Evolutionary conservation across 2,329 filamentous ascomycete genomes (phyloP).

Genomic region (Aspergillus tanneri): DNA sequence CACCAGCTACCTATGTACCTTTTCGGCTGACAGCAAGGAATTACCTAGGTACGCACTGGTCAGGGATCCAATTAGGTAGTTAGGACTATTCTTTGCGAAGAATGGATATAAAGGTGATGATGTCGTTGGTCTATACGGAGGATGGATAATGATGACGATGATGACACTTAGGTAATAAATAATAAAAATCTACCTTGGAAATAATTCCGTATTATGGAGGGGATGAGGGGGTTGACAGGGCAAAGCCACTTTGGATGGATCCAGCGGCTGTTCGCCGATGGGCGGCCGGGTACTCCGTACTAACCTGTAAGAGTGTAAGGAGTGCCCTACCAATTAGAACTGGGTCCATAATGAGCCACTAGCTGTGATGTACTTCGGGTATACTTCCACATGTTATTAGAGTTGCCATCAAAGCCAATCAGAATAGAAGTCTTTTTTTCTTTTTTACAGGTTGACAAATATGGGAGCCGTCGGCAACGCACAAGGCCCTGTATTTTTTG

Average conservation of each 20-base stretch:
- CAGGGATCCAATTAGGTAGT: constrained; percentile 16
- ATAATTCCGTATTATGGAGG: no score
- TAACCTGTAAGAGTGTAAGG: no score
- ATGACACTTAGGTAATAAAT: neutral
- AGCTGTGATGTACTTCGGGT: constrained; percentile 11
- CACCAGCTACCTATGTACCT: no score
- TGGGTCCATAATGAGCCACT: constrained; percentile 4
- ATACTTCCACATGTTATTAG: constrained; percentile 9
- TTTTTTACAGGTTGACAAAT: neutral
- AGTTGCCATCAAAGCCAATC: constrained; percentile 7
- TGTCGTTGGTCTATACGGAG: no score
- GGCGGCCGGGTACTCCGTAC: no score
- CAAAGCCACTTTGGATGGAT: neutral
- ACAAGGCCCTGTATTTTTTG: no score
- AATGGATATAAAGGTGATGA: constrained; percentile 2
- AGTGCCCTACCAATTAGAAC: constrained; percentile 7
- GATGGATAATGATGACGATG: constrained; percentile 5
- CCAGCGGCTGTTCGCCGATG: constrained; percentile 1
- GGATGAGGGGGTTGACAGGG: neutral
- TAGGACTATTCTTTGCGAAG: constrained; percentile 7
- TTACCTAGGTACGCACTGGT: constrained; percentile 22
- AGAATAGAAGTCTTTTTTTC: neutral
- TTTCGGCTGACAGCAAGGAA: constrained; percentile 22
- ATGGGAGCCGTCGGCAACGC: no score
- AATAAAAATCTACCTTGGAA: neutral